Base-by-base conservation (phyloP, 2,329 filamentous ascomycete species). In the Sclerotinia minor region DNA sequence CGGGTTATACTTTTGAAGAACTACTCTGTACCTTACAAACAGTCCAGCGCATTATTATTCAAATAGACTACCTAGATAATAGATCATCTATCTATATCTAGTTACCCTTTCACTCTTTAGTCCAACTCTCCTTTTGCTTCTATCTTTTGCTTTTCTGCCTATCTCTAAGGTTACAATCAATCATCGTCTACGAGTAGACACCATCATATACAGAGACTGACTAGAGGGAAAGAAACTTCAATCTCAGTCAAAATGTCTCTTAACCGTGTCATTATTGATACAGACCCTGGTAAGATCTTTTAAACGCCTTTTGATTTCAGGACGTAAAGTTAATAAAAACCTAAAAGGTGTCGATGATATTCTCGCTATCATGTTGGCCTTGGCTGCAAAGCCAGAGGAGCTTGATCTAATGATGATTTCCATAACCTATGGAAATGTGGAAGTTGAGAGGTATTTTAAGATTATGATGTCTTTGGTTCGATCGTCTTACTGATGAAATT, bases 371-470 rank as follows among this genome's bases (percentile, higher is more conserved):
- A 84, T 99, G 45, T 84, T 98, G 63, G 94, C 95, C 5, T 86
- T 98, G 69, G 90, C 92, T 65, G 89, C 92, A 45, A 87, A 86
- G 32, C 85, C 90, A 0, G 91, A 96, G 73, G 94, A 98, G 76
- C 83, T 98, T 29, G 92, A 98, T 78, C 83, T 98, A 47, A 79
- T 91, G 58, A 85, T 98, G 79, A 84, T 99, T 67, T 96, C 93
- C 1, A 85, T 97, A 69, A 97, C 94, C 0, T 97, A 95, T 78
- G 95, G 95, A 67, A 99, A 99, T 77, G 92, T 98, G 29, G 88
- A 94, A 73, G 87, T 97, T 21, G 84, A 93, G 71, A 94, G 88
- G 91, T 92, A 78, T 17, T n/a, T 32, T 21, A 69, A 80, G 72
- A 54, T 38, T 13, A 52, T 21, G 13, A 57, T 4, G 45, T 52